These are phyloP conservation scores for Microthlaspi erraticum DNA, from an alignment of 345 rosid species.

Conservation along the genomic window DNA sequence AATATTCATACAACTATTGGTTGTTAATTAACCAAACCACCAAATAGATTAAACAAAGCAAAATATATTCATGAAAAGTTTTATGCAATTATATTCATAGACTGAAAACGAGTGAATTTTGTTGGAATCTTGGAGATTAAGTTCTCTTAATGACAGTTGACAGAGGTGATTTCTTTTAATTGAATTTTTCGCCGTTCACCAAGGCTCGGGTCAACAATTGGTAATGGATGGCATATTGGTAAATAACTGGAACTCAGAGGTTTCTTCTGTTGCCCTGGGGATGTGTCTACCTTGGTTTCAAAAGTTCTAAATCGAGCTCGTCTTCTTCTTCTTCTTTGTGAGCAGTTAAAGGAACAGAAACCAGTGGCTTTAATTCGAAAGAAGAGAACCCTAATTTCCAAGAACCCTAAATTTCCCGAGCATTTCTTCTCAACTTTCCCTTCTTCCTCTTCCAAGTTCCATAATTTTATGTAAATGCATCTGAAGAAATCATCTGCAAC, in stretches of 20 bases:
- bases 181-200: background rate
- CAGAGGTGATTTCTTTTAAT: background rate
- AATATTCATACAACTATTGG: conserved; percentile 16
- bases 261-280: background rate
- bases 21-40: background rate
- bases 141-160: too few relatives aligned
- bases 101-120: too few relatives aligned
- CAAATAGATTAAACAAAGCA: background rate
- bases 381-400: conserved; percentile 12
- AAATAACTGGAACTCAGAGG: conserved; percentile 12
- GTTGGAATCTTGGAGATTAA: background rate
- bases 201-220: conserved; percentile 11
- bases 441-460: conserved; percentile 10
- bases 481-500: conserved; percentile 35
- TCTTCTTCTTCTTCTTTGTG: conserved; percentile 6
- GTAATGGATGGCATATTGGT: conserved; percentile 28
- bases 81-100: too few relatives aligned
- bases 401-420: background rate
- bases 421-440: background rate
- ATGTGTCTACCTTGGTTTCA: conserved; percentile 14
- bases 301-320: conserved; percentile 29
- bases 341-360: conserved; percentile 20
- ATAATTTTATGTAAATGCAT: conserved; percentile 45
- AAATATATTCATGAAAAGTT: too few relatives aligned
- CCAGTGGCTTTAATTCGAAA: background rate